Base-by-base conservation (phyloP, 73 alveolate species). In the Effrenium voratum region DNA sequence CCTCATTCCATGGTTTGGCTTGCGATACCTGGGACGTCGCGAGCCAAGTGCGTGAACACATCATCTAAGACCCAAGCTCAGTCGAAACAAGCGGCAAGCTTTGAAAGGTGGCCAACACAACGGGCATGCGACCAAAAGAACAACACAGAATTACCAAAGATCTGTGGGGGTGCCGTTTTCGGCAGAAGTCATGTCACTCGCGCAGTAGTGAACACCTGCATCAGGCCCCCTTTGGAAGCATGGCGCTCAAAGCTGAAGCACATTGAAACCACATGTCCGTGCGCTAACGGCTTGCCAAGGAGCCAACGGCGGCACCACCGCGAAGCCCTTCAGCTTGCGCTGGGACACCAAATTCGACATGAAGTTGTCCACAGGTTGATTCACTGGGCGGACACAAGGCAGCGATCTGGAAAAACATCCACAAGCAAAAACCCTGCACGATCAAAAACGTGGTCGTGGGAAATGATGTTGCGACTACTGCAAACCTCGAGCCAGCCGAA, bases 311-410 rank as follows among this genome's bases (percentile, higher is more conserved):
- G 95, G 95, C 34, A 87, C 95, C n/a, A 40, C 30, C 3, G 95
- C 95, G n/a, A 87, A 87, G 4, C 84, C 95, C 3, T 84, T 83
- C 46, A 87, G 68, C 38, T 43, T 43, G 66, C 47, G 40, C 46
- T 4, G 28, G 22, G 95, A 83, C 50, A n/a, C 16, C 50, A 40
- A 41, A 24, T 87, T 36, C 12, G 84, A 45, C 57, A 87, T 87
- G 95, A 60, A 87, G 41, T 87, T 87, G 95, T 87, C 95, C 84
- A 87, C 84, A 6, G 95, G 95, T 34, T 87, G 95, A 36, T 87
- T 43, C 41, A 87, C 95, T 87, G 90, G 8, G 41, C 8, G 59
- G 16, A 57, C 72, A 57, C n/a, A 22, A 22, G n/a, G 28, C 72
- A 57, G 6, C 72, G 16, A 30, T 57, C 28, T 57, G 72, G 28